These are phyloP conservation scores for Hericium erinaceus DNA, from an alignment of 768 basidiomycete species.

Conservation along the genomic window DNA sequence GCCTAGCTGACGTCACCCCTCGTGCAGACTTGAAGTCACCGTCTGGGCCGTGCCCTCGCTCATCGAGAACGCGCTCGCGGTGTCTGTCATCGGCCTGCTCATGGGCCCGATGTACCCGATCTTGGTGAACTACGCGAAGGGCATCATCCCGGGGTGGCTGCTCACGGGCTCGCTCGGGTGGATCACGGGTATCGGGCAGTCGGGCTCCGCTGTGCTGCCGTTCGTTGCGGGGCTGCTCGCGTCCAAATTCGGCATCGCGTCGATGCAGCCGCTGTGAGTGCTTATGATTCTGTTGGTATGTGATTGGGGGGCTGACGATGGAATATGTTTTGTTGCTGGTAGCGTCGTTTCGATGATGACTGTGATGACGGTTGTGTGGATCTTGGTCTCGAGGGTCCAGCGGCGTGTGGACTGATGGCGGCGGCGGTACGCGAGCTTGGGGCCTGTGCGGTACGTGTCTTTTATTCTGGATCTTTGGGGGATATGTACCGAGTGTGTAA, in stretches of 20 bases:
- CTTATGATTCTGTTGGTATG: background rate
- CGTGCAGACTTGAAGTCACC: slow-evolving; percentile 32
- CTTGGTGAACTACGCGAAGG: slow-evolving; percentile 59
- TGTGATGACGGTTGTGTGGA: slow-evolving; percentile 48
- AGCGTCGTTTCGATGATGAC: slow-evolving; percentile 57
- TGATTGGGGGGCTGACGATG: background rate
- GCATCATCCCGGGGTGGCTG: slow-evolving; percentile 63
- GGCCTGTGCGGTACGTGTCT: background rate
- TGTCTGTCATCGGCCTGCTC: slow-evolving; percentile 25
- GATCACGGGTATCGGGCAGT: slow-evolving; percentile 42
- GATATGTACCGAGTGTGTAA: background rate
- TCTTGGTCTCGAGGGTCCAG: slow-evolving; percentile 30
- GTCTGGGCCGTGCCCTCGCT: slow-evolving; percentile 47
- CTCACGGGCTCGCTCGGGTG: slow-evolving; percentile 42
- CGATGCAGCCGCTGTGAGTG: slow-evolving; percentile 49
- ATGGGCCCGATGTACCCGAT: slow-evolving; percentile 46
- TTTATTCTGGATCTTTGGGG: background rate
- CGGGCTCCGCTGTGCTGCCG: slow-evolving; percentile 63
- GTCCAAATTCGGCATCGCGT: slow-evolving; percentile 48
- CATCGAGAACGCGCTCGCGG: slow-evolving; percentile 40
- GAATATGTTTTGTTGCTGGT: background rate
- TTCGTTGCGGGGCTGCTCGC: slow-evolving; percentile 68
- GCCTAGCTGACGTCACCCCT: background rate
- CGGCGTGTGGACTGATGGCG: background rate
- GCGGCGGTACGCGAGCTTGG: background rate